Evolutionary conservation across 164 flowering plant genomes (phyloP).

Genomic region (Litsea cubeba): DNA sequence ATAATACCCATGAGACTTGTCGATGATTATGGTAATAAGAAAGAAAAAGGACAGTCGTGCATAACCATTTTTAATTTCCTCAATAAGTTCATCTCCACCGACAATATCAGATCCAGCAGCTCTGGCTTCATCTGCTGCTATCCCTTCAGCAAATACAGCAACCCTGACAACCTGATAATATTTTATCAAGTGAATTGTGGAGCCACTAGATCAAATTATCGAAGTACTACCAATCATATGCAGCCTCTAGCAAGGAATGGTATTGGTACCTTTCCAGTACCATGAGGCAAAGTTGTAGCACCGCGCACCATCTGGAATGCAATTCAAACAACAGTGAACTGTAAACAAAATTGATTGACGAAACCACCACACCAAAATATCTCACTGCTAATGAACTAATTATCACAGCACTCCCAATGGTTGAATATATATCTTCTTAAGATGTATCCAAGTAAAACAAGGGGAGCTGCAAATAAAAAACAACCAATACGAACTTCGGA

Average conservation of each 20-base stretch:
- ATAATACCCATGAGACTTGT: neutral
- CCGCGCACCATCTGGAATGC: slow-evolving; percentile 78
- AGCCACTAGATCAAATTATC: neutral
- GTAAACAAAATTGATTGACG: slow-evolving; percentile 1
- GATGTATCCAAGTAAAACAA: no score
- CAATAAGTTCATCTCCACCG: slow-evolving; percentile 84
- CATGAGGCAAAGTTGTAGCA: slow-evolving; percentile 74
- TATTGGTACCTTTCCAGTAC: slow-evolving; percentile 71
- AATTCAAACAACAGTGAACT: slow-evolving; percentile 19
- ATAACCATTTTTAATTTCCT: slow-evolving; percentile 67
- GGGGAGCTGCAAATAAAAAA: no score
- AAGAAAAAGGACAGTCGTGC: neutral
- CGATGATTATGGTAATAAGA: neutral
- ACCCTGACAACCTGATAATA: slow-evolving; percentile 56
- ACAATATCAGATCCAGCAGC: slow-evolving; percentile 96
- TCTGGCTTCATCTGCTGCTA: slow-evolving; percentile 88
- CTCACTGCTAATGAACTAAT: neutral
- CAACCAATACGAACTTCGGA: no score
- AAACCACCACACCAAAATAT: neutral
- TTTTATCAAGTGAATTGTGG: neutral
- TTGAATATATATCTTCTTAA: no score
- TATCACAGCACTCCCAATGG: neutral
- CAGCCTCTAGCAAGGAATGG: neutral
- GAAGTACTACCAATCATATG: neutral
- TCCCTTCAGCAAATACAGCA: slow-evolving; percentile 92